Conservation (phyloP, 2,329 filamentous ascomycete genomes). For the Colletotrichum orchidophilum region DNA sequence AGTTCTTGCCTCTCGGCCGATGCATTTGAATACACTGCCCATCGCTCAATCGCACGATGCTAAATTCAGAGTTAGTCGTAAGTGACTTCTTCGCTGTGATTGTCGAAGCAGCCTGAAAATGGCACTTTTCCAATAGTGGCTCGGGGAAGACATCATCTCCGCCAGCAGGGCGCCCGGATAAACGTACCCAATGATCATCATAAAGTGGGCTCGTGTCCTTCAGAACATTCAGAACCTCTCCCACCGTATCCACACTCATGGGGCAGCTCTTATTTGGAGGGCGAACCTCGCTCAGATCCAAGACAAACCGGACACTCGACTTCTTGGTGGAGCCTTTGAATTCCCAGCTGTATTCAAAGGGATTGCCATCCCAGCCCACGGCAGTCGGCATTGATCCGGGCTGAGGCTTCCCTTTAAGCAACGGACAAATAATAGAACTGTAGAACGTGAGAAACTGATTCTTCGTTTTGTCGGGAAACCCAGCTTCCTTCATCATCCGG, state of each 20-base stretch:
- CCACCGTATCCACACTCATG: background rate
- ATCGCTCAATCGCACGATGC: background rate
- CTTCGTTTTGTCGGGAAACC: background rate
- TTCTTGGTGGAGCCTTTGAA: background rate
- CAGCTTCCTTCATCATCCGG: background rate
- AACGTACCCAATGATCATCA: background rate
- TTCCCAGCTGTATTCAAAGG: background rate
- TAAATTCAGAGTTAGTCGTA: too few relatives aligned
- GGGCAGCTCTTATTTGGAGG: background rate
- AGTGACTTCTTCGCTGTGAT: too few relatives aligned
- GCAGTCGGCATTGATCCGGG: background rate
- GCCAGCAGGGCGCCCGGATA: too few relatives aligned
- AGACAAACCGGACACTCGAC: background rate
- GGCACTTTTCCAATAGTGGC: too few relatives aligned
- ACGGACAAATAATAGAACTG: background rate
- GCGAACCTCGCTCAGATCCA: background rate
- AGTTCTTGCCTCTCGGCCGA: background rate
- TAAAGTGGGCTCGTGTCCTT: background rate
- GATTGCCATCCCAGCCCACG: background rate
- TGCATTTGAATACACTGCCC: background rate
- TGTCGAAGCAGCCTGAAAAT: too few relatives aligned
- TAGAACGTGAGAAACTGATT: background rate
- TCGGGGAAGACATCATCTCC: too few relatives aligned
- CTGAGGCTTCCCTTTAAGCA: background rate
- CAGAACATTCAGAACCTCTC: background rate